A percentile compares a stretch with the other conserved stretches of the same genome.
Evolutionary conservation across 2,329 filamentous ascomycete genomes (phyloP).

Genomic region (Dryadomyces quercus-mongolicae): DNA sequence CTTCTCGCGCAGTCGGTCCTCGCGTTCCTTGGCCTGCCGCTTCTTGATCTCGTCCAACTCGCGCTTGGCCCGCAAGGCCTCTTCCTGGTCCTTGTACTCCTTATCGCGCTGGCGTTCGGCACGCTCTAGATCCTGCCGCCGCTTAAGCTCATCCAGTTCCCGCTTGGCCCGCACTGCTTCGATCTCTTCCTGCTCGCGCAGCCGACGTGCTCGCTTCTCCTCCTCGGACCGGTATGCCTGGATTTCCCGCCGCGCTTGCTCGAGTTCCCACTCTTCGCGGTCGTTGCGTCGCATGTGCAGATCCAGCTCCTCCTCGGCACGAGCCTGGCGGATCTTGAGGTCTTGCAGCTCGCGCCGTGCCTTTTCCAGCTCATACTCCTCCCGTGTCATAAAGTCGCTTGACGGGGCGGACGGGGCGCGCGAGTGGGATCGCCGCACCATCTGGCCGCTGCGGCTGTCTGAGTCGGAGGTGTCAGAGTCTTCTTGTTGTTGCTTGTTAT

Average conservation of each 20-base stretch:
- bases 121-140: constrained; percentile 29
- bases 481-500: constrained; percentile 30
- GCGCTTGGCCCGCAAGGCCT: constrained; percentile 23
- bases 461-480: constrained; percentile 19
- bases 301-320: constrained; percentile 30
- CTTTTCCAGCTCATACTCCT: constrained; percentile 25
- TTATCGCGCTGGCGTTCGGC: constrained; percentile 28
- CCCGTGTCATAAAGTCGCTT: constrained; percentile 24
- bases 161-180: constrained; percentile 15
- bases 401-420: constrained; percentile 8
- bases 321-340: constrained; percentile 28
- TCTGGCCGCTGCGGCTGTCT: constrained; percentile 8
- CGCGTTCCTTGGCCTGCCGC: constrained; percentile 20
- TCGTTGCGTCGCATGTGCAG: constrained; percentile 37
- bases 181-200: constrained; percentile 21
- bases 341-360: constrained; percentile 31
- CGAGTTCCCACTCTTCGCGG: constrained; percentile 27
- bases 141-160: constrained; percentile 24
- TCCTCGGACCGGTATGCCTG: constrained; percentile 28
- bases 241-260: constrained; percentile 28
- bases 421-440: constrained; percentile 17
- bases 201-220: constrained; percentile 20
- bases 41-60: constrained; percentile 27
- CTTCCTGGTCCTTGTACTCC: constrained; percentile 29
- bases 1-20: constrained; percentile 21